These are phyloP conservation scores for Ophiostoma pallidulum DNA, from an alignment of 2,329 filamentous ascomycete genomes.

Conservation along the genomic window DNA sequence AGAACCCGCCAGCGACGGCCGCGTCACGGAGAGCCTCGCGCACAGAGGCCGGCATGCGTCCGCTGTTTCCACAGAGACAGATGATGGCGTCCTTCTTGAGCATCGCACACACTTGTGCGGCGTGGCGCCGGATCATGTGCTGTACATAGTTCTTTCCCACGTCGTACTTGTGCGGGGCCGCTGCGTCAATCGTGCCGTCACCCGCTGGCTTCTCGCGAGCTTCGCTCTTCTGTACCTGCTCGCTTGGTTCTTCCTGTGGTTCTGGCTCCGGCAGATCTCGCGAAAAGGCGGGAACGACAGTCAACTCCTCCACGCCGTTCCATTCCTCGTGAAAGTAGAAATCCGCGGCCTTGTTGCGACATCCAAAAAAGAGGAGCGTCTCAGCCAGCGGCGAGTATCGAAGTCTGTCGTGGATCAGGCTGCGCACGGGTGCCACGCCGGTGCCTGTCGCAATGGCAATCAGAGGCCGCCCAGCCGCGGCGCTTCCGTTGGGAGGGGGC, in stretches of 20 bases:
- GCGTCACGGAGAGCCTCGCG: constrained; percentile 42
- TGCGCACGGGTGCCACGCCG: constrained; percentile 74
- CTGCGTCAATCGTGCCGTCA: not conserved
- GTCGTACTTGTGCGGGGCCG: constrained; percentile 9
- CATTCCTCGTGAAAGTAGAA: constrained; percentile 79
- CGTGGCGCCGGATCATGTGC: constrained; percentile 39
- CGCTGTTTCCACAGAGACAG: constrained; percentile 46
- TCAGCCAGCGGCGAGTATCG: constrained; percentile 21
- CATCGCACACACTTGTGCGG: constrained; percentile 26
- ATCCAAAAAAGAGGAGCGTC: constrained; percentile 70
- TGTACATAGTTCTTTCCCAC: constrained; percentile 47
- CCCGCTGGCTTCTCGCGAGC: not conserved
- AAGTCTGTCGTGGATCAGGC: constrained; percentile 67
- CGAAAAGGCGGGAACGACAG: constrained; percentile 39
- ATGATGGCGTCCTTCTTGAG: constrained; percentile 37
- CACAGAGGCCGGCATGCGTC: constrained; percentile 49
- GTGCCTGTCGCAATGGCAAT: constrained; percentile 79
- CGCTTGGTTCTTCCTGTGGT: not conserved
- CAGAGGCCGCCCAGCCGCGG: constrained; percentile 43
- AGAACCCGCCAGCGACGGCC: constrained; percentile 30
- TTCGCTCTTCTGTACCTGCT: not conserved
- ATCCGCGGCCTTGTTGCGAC: constrained; percentile 63
- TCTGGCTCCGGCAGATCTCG: constrained; percentile 28
- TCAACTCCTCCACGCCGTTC: constrained; percentile 29
- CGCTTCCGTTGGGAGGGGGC: constrained; percentile 33